These are phyloP conservation scores for Neopestalotiopsis rosae DNA, from an alignment of 2,329 filamentous ascomycete species.

Conservation along the genomic window DNA sequence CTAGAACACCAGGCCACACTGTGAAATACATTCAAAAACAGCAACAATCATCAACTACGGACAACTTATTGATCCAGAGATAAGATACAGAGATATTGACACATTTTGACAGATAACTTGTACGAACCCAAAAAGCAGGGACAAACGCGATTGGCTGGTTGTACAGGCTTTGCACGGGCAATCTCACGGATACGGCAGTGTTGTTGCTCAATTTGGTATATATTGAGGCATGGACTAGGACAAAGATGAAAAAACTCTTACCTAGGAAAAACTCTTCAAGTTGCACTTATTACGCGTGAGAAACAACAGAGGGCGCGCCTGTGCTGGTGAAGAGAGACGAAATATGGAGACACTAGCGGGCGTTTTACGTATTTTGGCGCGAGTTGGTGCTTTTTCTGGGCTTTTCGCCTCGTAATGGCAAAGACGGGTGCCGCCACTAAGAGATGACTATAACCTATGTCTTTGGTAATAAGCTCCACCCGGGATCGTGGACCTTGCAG, in stretches of 20 bases:
- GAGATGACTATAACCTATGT: not conserved
- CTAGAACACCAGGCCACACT: not conserved
- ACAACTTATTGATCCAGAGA: not conserved
- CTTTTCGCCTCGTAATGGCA: not conserved
- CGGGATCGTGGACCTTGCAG: conserved; percentile 1
- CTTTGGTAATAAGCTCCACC: not conserved
- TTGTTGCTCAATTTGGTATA: not conserved
- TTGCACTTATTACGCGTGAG: conserved; percentile 10
- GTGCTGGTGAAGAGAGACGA: not conserved
- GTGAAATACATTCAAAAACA: not conserved
- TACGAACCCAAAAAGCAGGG: not conserved
- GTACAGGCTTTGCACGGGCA: not conserved
- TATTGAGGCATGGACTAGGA: not conserved
- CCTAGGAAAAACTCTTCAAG: conserved; percentile 11
- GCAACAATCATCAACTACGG: not conserved
- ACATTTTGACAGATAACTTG: not conserved
- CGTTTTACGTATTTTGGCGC: conserved; percentile 4
- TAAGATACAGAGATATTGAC: not conserved
- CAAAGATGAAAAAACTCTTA: not conserved
- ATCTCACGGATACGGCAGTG: not conserved
- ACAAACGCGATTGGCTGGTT: not conserved
- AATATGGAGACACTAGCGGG: conserved; percentile 3
- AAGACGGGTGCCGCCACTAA: conserved; percentile 8
- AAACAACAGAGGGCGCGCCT: not conserved
- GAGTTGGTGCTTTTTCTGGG: not conserved